Evolutionary conservation across 805 yeast species (phyloP), one percentile per base, ranked within the genome.

Genomic region (Saccharomyces mikatae): DNA sequence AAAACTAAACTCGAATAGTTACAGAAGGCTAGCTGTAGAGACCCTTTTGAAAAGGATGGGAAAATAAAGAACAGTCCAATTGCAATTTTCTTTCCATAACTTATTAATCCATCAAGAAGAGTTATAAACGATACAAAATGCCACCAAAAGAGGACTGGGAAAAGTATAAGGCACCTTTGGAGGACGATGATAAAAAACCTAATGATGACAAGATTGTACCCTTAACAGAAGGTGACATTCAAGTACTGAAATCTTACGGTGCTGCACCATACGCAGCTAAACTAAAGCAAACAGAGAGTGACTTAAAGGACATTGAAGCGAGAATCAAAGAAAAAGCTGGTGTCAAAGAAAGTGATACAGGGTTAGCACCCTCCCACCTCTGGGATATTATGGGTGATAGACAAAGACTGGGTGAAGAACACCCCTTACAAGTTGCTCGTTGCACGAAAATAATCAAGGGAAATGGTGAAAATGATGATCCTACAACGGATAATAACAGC

Each of bases 71-170:
- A 36, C 17, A 6, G 9, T 17, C 49, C 22, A 27, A 21, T 30
- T 22, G 32, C 24, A 13, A n/a, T 17, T 17, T 17, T n/a, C 17
- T 17, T 36, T 17, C 17, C 8, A 24, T 6, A 6, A 6, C 44
- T 11, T 44, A 24, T 32, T 21, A 21, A 27, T 31, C 17, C 47
- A 32, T 47, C 13, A 10, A 28, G 14, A 11, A 24, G 4, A 41
- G 29, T 26, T 10, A 51, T 28, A 36, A 30, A 67, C n/a, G 29
- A 21, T 22, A 41, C 24, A 32, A 52, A 60, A 91, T 91, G 97
- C 91, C 97, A 58, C 96, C 97, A 62, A 94, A 90, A 77, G 94
- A 90, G 54, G 96, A 94, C 72, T 94, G 99, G 99, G 99, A 95
- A 69, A 94, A 94, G 71, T 89, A 89, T 74, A 86, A 84, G 69